A percentile compares a stretch with the other conserved stretches of the same genome.
Evolutionary conservation across 306 rosid genomes (phyloP).

Genomic region (Pachyrhizus erosus): DNA sequence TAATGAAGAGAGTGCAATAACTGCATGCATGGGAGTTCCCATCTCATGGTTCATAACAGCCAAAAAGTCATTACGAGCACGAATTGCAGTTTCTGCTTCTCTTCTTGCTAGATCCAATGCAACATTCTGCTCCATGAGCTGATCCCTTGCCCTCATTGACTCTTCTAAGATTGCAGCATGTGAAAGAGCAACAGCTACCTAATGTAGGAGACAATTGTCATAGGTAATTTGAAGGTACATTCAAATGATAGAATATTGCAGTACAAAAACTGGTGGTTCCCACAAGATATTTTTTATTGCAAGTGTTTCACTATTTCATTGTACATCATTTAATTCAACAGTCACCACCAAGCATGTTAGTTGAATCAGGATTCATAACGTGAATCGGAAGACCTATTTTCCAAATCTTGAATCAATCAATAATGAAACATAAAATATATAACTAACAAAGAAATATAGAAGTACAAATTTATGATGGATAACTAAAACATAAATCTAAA

Average conservation of each 20-base stretch:
- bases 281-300: not conserved
- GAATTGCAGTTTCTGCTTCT: conserved; percentile 99
- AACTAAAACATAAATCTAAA: too few relatives aligned
- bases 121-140: conserved; percentile 91
- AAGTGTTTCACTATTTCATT: not conserved
- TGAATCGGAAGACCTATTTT: too few relatives aligned
- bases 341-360: not conserved
- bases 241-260: conserved; percentile 24
- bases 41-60: conserved; percentile 99
- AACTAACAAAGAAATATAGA: too few relatives aligned
- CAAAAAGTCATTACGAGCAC: conserved; percentile 97
- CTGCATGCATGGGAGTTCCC: conserved; percentile 99
- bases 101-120: conserved; percentile 96
- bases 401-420: too few relatives aligned
- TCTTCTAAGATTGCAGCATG: conserved; percentile 99
- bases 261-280: conserved; percentile 28
- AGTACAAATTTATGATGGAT: too few relatives aligned
- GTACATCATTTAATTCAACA: conserved; percentile 1
- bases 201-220: conserved; percentile 31
- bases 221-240: conserved; percentile 24
- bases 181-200: conserved; percentile 99
- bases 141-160: conserved; percentile 98
- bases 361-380: too few relatives aligned
- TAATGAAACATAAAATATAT: too few relatives aligned
- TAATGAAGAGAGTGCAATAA: conserved; percentile 95